A percentile compares a stretch with the other conserved stretches of the same genome.
These are phyloP conservation scores for Ustilago trichophora DNA, from an alignment of 1,284 basidiomycete genomes.

Conservation along the genomic window DNA sequence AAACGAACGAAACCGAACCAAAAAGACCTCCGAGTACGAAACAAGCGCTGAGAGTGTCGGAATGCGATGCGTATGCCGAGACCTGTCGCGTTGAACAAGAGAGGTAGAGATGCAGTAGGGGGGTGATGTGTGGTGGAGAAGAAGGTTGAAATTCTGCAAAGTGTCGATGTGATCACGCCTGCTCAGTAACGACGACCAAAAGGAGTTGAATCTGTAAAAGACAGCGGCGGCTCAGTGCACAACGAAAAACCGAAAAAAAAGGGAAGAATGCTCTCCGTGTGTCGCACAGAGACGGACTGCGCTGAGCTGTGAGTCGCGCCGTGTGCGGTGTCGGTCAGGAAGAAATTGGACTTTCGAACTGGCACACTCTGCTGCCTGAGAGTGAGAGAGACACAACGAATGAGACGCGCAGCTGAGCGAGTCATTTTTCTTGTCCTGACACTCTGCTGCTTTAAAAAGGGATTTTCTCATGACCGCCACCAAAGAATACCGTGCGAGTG, in stretches of 20 bases:
- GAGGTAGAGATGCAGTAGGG: neutral
- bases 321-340: no score
- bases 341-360: no score
- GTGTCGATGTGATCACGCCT: no score
- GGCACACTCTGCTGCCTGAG: no score
- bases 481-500: neutral
- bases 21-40: neutral
- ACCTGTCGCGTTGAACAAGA: neutral
- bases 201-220: no score
- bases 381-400: no score
- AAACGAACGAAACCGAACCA: constrained; percentile 5
- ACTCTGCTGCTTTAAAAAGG: neutral
- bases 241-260: no score
- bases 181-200: no score
- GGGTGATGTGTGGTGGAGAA: constrained; percentile 2
- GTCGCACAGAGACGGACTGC: no score
- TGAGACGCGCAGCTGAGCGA: constrained; percentile 10
- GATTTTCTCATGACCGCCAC: neutral
- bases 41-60: constrained; percentile 2
- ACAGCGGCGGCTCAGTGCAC: no score
- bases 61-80: neutral
- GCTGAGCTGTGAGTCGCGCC: no score
- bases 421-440: constrained; percentile 22
- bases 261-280: no score
- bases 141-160: neutral